Conservation (phyloP, 257 asterid species). For the Voacanga thouarsii region DNA sequence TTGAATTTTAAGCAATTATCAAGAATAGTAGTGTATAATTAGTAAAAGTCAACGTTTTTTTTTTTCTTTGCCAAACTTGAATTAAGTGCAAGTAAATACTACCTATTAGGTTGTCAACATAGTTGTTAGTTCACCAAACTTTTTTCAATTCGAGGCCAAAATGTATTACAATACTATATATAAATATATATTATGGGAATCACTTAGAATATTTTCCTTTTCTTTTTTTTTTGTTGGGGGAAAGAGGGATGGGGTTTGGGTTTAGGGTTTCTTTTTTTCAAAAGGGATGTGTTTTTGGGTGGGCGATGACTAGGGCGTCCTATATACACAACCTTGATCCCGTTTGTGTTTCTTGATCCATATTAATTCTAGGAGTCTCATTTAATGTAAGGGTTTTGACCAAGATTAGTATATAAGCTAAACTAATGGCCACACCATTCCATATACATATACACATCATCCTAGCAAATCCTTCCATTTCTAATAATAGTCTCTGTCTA, state of each 20-base stretch:
- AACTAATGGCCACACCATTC: neutral
- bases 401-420: neutral
- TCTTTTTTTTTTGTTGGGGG: neutral
- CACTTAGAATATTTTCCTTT: neutral
- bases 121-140: neutral
- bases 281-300: neutral
- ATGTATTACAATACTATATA: neutral
- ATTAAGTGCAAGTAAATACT: no score
- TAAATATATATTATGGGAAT: neutral
- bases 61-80: no score
- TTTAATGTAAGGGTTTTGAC: neutral
- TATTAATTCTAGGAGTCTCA: neutral
- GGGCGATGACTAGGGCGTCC: neutral
- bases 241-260: no score
- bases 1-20: neutral
- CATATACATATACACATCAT: neutral
- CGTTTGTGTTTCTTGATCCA: neutral
- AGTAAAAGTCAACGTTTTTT: conserved; percentile 1
- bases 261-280: neutral
- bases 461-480: neutral
- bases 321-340: neutral
- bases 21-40: neutral
- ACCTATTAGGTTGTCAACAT: no score
- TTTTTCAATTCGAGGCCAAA: neutral
- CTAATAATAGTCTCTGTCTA: no score